These are phyloP conservation scores for Colletotrichum falcatum DNA, from an alignment of 2,329 filamentous ascomycete species.

Conservation along the genomic window DNA sequence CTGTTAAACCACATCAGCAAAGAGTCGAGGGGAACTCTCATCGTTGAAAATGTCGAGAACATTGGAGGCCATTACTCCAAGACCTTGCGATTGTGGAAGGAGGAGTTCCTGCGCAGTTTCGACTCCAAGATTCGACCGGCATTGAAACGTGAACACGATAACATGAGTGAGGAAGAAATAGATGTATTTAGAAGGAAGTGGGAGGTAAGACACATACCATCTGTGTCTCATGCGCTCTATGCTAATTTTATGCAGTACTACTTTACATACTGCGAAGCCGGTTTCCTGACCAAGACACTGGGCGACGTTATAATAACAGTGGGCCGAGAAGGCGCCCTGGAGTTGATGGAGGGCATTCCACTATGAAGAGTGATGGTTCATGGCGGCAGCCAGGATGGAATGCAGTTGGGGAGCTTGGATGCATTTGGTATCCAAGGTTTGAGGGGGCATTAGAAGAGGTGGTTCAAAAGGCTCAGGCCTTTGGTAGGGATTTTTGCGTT, in stretches of 20 bases:
- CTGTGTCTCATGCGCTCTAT: slow-evolving; percentile 23
- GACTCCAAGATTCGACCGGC: slow-evolving; percentile 70
- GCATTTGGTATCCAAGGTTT: neutral
- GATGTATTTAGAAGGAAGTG: slow-evolving; percentile 78
- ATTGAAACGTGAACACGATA: slow-evolving; percentile 67
- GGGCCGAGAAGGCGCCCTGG: slow-evolving; percentile 71
- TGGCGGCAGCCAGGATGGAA: neutral
- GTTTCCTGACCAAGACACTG: slow-evolving; percentile 77
- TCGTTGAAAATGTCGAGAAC: slow-evolving; percentile 77
- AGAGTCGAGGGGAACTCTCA: slow-evolving; percentile 70
- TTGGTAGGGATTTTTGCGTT: neutral
- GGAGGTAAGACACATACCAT: slow-evolving; percentile 62
- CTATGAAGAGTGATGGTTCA: slow-evolving; percentile 55
- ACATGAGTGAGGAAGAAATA: slow-evolving; percentile 71
- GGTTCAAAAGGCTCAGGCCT: neutral
- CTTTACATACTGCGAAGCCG: slow-evolving; percentile 80
- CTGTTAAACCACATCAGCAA: slow-evolving; percentile 69
- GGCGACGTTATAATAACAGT: slow-evolving; percentile 81
- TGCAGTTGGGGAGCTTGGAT: neutral
- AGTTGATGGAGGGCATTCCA: slow-evolving; percentile 78
- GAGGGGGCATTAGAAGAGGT: slow-evolving; percentile 3
- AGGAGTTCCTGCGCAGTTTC: slow-evolving; percentile 74
- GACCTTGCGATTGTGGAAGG: slow-evolving; percentile 75
- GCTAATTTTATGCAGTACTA: slow-evolving; percentile 67
- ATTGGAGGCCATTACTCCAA: slow-evolving; percentile 81